Evolutionary conservation across 2,329 filamentous ascomycete species (phyloP).

Genomic region (Penicillium sp.): DNA sequence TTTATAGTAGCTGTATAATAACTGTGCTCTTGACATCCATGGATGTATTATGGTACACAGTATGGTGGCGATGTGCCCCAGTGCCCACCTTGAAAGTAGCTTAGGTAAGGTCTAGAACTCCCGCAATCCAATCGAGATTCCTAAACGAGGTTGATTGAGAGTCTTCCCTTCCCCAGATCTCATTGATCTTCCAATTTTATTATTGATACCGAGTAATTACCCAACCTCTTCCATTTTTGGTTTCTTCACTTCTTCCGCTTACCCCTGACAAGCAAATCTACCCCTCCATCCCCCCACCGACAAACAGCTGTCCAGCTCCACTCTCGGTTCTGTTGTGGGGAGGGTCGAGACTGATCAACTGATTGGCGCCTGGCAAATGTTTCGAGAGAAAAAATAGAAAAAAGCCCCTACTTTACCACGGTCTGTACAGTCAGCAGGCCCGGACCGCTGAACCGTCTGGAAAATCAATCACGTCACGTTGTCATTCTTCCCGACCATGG

Average conservation of each 20-base stretch:
- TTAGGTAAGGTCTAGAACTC: conserved; percentile 13
- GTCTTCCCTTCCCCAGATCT: background rate
- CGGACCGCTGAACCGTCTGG: conserved; percentile 19
- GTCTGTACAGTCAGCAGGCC: conserved; percentile 23
- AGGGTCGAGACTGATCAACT: conserved; percentile 24
- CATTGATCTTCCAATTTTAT: background rate
- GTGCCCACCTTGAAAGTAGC: background rate
- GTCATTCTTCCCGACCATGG: conserved; percentile 35
- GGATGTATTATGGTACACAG: background rate
- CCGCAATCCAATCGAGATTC: background rate
- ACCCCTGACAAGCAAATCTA: conserved; percentile 2
- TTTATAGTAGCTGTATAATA: background rate
- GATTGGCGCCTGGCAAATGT: conserved; percentile 20
- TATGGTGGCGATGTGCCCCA: background rate
- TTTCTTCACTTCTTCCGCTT: background rate
- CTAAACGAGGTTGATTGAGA: background rate
- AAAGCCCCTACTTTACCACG: conserved; percentile 12
- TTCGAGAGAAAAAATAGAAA: conserved; percentile 8
- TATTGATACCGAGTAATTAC: too few species aligned
- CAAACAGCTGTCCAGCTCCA: conserved; percentile 23
- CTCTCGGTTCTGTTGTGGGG: conserved; percentile 28
- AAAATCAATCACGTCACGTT: conserved; percentile 42
- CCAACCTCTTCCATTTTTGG: background rate
- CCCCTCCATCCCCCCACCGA: conserved; percentile 4
- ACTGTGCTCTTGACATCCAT: background rate